Conservation (phyloP, 192 early-diverging fungal genomes). For the Backusella tuberculispora region DNA sequence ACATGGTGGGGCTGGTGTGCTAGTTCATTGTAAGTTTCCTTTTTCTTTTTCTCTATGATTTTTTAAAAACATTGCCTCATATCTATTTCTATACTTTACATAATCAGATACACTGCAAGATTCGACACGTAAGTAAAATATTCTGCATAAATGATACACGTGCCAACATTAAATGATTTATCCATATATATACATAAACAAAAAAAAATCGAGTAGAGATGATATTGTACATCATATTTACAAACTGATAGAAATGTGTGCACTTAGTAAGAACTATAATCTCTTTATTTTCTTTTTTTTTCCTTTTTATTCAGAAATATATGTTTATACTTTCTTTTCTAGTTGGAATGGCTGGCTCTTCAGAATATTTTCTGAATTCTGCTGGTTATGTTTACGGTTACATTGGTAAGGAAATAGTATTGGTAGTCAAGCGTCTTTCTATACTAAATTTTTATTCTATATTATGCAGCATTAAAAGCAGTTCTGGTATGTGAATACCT, state of each 20-base stretch:
- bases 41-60: no score
- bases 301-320: not conserved
- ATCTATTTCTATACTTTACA: slow-evolving; percentile 1
- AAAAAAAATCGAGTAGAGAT: slow-evolving; percentile 26
- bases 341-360: slow-evolving; percentile 48
- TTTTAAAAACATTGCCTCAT: not conserved
- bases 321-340: slow-evolving; percentile 5
- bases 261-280: slow-evolving; percentile 32
- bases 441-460: not conserved
- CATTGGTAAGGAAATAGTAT: not conserved
- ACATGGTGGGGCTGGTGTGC: slow-evolving; percentile 56
- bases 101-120: slow-evolving; percentile 32
- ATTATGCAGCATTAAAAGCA: slow-evolving; percentile 39
- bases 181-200: slow-evolving; percentile 24
- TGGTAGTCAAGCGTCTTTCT: not conserved
- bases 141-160: slow-evolving; percentile 20
- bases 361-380: slow-evolving; percentile 47
- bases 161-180: slow-evolving; percentile 25
- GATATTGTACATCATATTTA: slow-evolving; percentile 44
- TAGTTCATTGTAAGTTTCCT: slow-evolving; percentile 45
- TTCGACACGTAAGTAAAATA: slow-evolving; percentile 44
- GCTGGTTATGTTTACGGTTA: slow-evolving; percentile 49
- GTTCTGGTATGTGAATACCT: slow-evolving; percentile 49
- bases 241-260: slow-evolving; percentile 42
- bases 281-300: not conserved